phyloP scores from a whole-genome alignment of 192 early-diverging fungal genomes.

The Thamnidium elegans region DNA sequence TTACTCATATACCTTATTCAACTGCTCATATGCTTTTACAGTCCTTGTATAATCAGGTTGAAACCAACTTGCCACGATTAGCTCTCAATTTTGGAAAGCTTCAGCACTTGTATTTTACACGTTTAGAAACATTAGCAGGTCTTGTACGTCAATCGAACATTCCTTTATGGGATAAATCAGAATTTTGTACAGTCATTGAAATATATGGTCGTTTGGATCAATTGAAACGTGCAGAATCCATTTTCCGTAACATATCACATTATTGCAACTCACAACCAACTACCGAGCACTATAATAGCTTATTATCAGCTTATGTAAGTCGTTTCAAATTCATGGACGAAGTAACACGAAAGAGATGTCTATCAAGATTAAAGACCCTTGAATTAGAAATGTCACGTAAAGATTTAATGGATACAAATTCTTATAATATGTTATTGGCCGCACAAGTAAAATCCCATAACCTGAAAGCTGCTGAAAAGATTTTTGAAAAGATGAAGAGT shows the following conservation, averaged over 20 bases:
- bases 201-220: slow-evolving; percentile 9
- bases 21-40: slow-evolving; percentile 1
- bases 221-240: slow-evolving; percentile 8
- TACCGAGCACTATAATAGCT: slow-evolving; percentile 8
- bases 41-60: neutral
- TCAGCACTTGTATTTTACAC: neutral
- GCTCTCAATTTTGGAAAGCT: slow-evolving; percentile 2
- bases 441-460: slow-evolving; percentile 19
- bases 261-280: slow-evolving; percentile 9
- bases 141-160: neutral
- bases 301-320: slow-evolving; percentile 13
- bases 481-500: neutral
- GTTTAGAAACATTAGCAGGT: neutral
- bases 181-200: slow-evolving; percentile 12
- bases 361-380: slow-evolving; percentile 3
- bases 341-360: neutral
- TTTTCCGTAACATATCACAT: slow-evolving; percentile 9
- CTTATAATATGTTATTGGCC: slow-evolving; percentile 15
- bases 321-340: slow-evolving; percentile 12
- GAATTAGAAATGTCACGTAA: neutral
- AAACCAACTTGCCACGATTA: neutral
- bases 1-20: neutral
- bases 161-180: neutral
- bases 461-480: slow-evolving; percentile 6
- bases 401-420: neutral